These are phyloP conservation scores for Leptomonas pyrrhocoris DNA, from an alignment of 208 protist genomes.

Conservation along the genomic window DNA sequence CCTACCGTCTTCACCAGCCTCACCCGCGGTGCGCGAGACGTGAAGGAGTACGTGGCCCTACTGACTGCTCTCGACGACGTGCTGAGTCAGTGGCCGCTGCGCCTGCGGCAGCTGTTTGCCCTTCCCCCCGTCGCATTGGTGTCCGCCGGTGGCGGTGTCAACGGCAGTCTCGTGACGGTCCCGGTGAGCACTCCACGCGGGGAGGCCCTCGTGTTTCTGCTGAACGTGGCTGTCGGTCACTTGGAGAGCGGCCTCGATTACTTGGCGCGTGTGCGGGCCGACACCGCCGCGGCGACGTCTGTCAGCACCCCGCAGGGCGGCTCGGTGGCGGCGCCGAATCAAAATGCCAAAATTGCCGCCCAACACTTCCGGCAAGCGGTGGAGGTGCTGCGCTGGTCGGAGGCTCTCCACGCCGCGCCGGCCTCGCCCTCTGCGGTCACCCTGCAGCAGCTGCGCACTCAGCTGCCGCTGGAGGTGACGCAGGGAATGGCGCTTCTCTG, in stretches of 20 bases:
- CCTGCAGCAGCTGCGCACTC: conserved; percentile 33
- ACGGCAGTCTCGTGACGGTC: conserved; percentile 13
- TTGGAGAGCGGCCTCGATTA: conserved; percentile 44
- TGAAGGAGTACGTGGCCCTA: conserved; percentile 43
- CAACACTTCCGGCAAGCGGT: conserved; percentile 44
- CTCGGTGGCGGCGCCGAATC: conserved; percentile 30
- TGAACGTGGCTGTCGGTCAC: conserved; percentile 59
- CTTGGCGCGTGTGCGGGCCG: conserved; percentile 44
- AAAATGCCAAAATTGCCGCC: conserved; percentile 57
- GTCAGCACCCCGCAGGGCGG: conserved; percentile 22
- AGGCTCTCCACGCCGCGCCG: conserved; percentile 27
- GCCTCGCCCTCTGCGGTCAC: conserved; percentile 38
- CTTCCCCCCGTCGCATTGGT: conserved; percentile 24
- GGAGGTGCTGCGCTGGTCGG: conserved; percentile 35
- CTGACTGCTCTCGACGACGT: conserved; percentile 52
- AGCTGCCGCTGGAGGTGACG: conserved; percentile 41
- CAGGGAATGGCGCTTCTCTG: conserved; percentile 43
- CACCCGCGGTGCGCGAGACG: conserved; percentile 32
- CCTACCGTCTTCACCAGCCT: conserved; percentile 38
- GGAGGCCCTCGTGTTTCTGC: conserved; percentile 64
- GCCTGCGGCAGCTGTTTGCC: conserved; percentile 36
- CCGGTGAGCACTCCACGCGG: conserved; percentile 29
- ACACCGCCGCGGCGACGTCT: conserved; percentile 14
- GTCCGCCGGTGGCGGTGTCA: conserved; percentile 4
- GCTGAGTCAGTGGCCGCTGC: conserved; percentile 50